Evolutionary conservation across 1,139 yeast species (phyloP), one percentile per base, ranked within the genome.

Genomic region (Meyerozyma athensensis): DNA sequence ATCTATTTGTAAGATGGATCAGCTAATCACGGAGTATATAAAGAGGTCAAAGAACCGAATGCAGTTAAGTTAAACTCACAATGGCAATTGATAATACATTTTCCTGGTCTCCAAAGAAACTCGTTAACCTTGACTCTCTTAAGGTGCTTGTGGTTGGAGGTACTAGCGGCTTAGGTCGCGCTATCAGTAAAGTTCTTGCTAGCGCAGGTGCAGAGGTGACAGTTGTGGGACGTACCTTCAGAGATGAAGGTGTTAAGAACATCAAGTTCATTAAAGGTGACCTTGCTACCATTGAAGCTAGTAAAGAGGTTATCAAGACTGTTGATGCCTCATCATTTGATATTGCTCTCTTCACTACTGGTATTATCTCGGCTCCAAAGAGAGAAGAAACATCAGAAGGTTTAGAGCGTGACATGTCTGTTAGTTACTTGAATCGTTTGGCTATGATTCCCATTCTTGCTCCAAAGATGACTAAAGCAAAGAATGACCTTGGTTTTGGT

Each of bases 91-190:
- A 24, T 9, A 24, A 24, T 2, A n/a, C 28, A n/a, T 24, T 24
- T 12, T 24, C 14, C 4, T 24, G 28, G 28, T 7, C 12, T 9
- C 28, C 28, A 13, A 12, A 24, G 10, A 24, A 24, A 7, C 28
- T 24, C 14, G 13, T 17, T 12, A 24, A 24, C 28, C 28, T 24
- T 6, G 28, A 24, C 6, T 9, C 16, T 4, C 28, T 56, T 8
- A 48, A 54, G 7, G 56, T 59, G 1, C 45, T 53, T 2, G 43
- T 62, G n/a, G 46, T 63, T 22, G 69, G 70, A 20, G 69, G 69
- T 10, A 64, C 68, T 1, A 61, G 61, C 36, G 70, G 69, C 4
- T 40, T 63, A 3, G 70, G 70, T 7, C 54, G 63, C 17, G 57
- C 65, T 2, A 44, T 63, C 12, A 43, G 54, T 7, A 42, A 40